A percentile compares a stretch with the other conserved stretches of the same genome.
These are phyloP conservation scores for Hansenula lynferdii DNA, from an alignment of 1,139 yeast genomes.

Conservation along the genomic window DNA sequence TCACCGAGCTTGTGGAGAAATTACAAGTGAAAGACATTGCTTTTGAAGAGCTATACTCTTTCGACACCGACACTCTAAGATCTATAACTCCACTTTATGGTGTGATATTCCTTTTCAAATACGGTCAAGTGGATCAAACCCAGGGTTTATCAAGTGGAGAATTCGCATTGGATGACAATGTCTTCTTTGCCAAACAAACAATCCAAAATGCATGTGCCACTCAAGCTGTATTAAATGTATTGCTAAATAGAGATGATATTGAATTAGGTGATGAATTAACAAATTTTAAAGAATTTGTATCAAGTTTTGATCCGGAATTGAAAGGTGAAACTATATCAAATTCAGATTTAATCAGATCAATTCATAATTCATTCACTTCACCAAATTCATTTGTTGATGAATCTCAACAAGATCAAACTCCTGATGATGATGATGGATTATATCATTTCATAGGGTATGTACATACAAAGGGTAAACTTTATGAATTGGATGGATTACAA, in stretches of 20 bases:
- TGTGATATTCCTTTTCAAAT: constrained; percentile 60
- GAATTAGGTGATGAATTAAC: constrained; percentile 46
- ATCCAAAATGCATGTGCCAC: constrained; percentile 78
- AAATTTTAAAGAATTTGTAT: constrained; percentile 47
- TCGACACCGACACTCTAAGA: constrained; percentile 43
- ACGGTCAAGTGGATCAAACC: constrained; percentile 35
- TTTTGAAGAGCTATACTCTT: constrained; percentile 54
- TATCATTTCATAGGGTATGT: constrained; percentile 62
- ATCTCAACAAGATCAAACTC: constrained; percentile 23
- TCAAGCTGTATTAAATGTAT: constrained; percentile 61
- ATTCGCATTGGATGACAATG: constrained; percentile 38
- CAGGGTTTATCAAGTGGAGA: constrained; percentile 40
- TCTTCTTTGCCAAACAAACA: constrained; percentile 63
- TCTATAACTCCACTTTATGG: constrained; percentile 48
- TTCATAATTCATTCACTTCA: constrained; percentile 61
- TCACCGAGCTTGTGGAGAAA: constrained; percentile 57
- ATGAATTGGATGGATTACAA: constrained; percentile 65
- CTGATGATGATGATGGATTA: constrained; percentile 46
- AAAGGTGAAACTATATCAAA: constrained; percentile 63
- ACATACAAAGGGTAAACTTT: constrained; percentile 42
- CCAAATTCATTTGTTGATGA: constrained; percentile 52
- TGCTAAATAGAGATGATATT: constrained; percentile 41
- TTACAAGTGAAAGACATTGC: constrained; percentile 54
- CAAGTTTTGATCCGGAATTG: constrained; percentile 51
- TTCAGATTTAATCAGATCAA: constrained; percentile 52